phyloP scores from a whole-genome alignment of 345 rosid genomes.

The Acer campestre region DNA sequence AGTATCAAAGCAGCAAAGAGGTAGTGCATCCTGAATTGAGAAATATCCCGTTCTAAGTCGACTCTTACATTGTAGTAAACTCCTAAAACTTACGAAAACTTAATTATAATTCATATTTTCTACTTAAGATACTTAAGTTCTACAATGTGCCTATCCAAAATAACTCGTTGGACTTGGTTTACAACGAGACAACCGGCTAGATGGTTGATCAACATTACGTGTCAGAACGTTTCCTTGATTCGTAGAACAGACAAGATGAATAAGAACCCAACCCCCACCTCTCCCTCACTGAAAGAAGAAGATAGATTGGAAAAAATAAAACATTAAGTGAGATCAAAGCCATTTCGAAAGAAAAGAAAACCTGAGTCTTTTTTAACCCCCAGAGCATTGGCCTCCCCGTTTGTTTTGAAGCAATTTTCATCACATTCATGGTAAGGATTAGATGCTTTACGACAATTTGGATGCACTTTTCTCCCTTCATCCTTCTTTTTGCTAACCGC shows the following conservation, averaged over 20 bases:
- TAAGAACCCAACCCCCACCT: neutral
- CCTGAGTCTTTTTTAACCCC: conserved; percentile 50
- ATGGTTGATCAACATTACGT: neutral
- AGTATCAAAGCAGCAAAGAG: neutral
- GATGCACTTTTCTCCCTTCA: conserved; percentile 38
- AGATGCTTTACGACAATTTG: conserved; percentile 48
- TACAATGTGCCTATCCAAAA: too few relatives aligned
- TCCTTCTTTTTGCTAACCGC: conserved; percentile 41
- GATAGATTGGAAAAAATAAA: neutral
- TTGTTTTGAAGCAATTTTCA: conserved; percentile 45
- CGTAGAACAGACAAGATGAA: neutral
- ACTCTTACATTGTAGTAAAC: neutral
- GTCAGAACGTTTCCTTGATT: conserved; percentile 2
- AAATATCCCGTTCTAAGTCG: neutral
- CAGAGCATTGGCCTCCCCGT: conserved; percentile 25
- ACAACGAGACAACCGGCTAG: neutral
- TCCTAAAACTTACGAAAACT: too few relatives aligned
- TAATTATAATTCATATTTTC: too few relatives aligned
- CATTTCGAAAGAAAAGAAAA: conserved; percentile 21
- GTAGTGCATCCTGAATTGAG: neutral
- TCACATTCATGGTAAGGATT: conserved; percentile 63
- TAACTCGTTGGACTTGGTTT: neutral
- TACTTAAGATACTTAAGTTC: too few relatives aligned
- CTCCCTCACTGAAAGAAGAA: neutral
- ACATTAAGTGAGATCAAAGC: conserved; percentile 2